Base-by-base conservation (phyloP, 306 rosid genomes). In the Lathyrus sativus region DNA sequence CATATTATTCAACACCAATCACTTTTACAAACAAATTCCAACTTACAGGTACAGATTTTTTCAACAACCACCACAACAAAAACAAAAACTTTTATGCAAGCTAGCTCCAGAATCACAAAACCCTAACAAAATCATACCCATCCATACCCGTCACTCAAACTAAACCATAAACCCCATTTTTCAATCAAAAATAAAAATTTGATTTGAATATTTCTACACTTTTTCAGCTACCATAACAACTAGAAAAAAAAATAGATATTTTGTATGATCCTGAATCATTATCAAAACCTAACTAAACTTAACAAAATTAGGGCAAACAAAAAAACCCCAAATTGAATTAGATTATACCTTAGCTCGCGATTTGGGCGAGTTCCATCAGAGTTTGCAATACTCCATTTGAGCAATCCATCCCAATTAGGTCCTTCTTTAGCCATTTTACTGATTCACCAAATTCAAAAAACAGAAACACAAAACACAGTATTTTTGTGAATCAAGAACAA, bases 371-470 rank as follows among this genome's bases (percentile, higher is more conserved):
- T 85, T 7, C 92, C 95, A 11, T 91, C 97, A 43, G 95, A 84
- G 79, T 91, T 74, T 11, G 92, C 83, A 18, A 88, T 80, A 59
- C 97, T 91, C 96, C 97, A 91, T 61, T 91, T 86, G 69, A 91
- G 92, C 81, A 88, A 79, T 11, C 97, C 97, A 9, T 91, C 92
- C 97, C 97, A 91, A 74, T 88, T 86, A 67, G 89, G 95, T 70
- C 86, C 89, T 6, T 85, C 90, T 62, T 84, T 79, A 4, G 97
- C 95, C 97, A 91, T 91, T 70, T 11, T 33, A 65, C 11, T 5
- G 15, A 41, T 65, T 6, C 4, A 43, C 0, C 45, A 3, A 53
- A 18, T 28, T 3, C 4, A 67, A 6, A 61, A 24, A 44, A 6
- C 2, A 35, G 39, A 35, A 65, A 42, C 31, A 5, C 15, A 50